Evolutionary conservation across 192 early-diverging fungal genomes (phyloP).

Genomic region (Linnemannia exigua): DNA sequence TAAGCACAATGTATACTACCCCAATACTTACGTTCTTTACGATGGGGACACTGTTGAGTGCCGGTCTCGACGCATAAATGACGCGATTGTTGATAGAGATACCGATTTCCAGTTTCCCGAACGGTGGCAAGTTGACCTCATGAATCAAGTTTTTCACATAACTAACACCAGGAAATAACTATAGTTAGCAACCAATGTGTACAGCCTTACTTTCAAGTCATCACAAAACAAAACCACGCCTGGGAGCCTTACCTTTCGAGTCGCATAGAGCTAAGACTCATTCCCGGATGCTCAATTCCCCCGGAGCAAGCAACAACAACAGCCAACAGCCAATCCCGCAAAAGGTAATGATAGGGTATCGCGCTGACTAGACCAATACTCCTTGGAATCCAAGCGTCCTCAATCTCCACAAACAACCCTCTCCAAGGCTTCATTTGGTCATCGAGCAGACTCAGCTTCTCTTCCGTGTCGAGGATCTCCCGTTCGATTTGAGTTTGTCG

Average conservation of each 20-base stretch:
- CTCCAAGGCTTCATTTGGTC: slow-evolving; percentile 75
- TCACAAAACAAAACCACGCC: neutral
- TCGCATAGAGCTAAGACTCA: slow-evolving; percentile 49
- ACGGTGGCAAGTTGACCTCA: slow-evolving; percentile 83
- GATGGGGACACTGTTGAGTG: slow-evolving; percentile 79
- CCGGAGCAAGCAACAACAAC: slow-evolving; percentile 69
- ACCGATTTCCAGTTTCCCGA: slow-evolving; percentile 81
- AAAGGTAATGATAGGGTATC: slow-evolving; percentile 80
- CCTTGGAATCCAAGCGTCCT: slow-evolving; percentile 78
- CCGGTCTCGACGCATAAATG: slow-evolving; percentile 79
- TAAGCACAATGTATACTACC: neutral
- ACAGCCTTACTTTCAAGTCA: too few relatives aligned
- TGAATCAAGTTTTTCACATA: slow-evolving; percentile 77
- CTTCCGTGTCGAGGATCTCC: slow-evolving; percentile 67
- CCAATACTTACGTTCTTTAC: slow-evolving; percentile 75
- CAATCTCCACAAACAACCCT: slow-evolving; percentile 64
- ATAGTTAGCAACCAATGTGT: too few relatives aligned
- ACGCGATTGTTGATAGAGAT: slow-evolving; percentile 72
- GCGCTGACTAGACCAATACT: slow-evolving; percentile 78
- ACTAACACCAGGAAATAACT: slow-evolving; percentile 17
- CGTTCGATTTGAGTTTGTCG: slow-evolving; percentile 27
- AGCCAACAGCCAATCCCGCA: slow-evolving; percentile 83
- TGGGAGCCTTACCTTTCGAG: slow-evolving; percentile 67
- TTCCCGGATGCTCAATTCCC: slow-evolving; percentile 61
- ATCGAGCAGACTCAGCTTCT: slow-evolving; percentile 75